phyloP scores from a whole-genome alignment of 768 basidiomycete species.

The Pleurotus djamor region DNA sequence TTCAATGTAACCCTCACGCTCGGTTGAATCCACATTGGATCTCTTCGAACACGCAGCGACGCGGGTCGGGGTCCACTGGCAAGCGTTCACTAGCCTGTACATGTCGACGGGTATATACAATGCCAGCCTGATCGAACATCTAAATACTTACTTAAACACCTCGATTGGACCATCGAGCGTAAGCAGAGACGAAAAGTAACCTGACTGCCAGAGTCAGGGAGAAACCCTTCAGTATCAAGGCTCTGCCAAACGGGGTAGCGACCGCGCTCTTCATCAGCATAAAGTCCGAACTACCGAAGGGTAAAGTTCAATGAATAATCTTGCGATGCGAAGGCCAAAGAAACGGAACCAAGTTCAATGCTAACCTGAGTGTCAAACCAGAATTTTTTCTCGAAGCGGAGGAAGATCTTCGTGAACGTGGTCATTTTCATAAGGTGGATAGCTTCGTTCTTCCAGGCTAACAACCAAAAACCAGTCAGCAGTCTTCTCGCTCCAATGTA shows the following conservation, averaged over 20 bases:
- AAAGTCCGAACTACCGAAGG: conserved; percentile 44
- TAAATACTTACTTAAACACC: too few species aligned
- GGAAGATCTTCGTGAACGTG: conserved; percentile 68
- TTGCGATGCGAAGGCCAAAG: background rate
- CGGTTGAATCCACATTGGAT: too few species aligned
- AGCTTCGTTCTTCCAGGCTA: conserved; percentile 57
- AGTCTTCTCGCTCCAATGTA: too few species aligned
- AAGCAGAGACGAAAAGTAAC: too few species aligned
- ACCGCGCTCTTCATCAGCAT: conserved; percentile 56
- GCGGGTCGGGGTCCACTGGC: too few species aligned
- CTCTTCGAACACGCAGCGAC: too few species aligned
- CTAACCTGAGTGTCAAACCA: conserved; percentile 42
- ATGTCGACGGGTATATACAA: too few species aligned
- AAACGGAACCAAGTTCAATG: background rate
- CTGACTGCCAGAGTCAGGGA: conserved; percentile 50
- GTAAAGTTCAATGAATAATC: background rate
- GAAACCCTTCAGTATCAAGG: conserved; percentile 53
- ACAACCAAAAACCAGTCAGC: conserved; percentile 5
- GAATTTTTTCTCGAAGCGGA: conserved; percentile 61
- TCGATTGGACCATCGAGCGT: too few species aligned
- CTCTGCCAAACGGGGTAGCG: conserved; percentile 69
- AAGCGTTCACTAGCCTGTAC: too few species aligned
- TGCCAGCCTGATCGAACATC: too few species aligned
- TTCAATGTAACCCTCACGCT: too few species aligned
- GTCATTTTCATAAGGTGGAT: conserved; percentile 63